Evolutionary conservation across 2,329 filamentous ascomycete genomes (phyloP), one percentile per base, ranked within the genome.

Genomic region (Ophiostoma himal-ulmi): DNA sequence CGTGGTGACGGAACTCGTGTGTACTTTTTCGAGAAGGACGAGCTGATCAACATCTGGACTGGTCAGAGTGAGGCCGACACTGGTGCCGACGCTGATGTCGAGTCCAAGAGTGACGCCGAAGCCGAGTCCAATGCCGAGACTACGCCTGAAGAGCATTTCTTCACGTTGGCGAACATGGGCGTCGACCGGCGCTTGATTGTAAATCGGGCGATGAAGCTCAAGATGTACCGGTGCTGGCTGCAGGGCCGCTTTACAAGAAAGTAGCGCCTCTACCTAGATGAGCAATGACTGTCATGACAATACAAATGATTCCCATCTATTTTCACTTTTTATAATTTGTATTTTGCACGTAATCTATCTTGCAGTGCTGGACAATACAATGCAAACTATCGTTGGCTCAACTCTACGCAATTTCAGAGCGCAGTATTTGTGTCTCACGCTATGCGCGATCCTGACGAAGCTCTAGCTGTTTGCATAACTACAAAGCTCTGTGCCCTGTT

Each of bases 141-240:
- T 37, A 68, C 72, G 67, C 37, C 75, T 76, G 36, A 74, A n/a
- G 60, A 39, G 20, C 74, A 48, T 75, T 80, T 68, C 75, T 93
- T 98, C 75, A 87, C 93, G 67, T 82, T 97, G 66, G 82, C 91
- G 70, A 87, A 95, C 66, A 85, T 98, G 48, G 95, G 90, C 36
- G 86, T 94, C 70, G 95, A 99, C 78, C 89, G 93, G 74, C 88
- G 95, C 72, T 85, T 99, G 82, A 85, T 99, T 70, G 93, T 99
- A 70, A 99, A 99, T 79, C 88, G 95, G 74, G 92, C 94, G 70
- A 87, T 90, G 76, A 91, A 93, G 80, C 83, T 97, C 67, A 99
- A 98, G 82, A 99, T 99, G 95, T 98, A 98, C 80, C 88, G 95
- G 72, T 98, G 94, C 82, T 99, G 95, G 93, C 87, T 96, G 78